Conservation (phyloP, 1,139 yeast genomes). For the Williopsis jadinii region DNA sequence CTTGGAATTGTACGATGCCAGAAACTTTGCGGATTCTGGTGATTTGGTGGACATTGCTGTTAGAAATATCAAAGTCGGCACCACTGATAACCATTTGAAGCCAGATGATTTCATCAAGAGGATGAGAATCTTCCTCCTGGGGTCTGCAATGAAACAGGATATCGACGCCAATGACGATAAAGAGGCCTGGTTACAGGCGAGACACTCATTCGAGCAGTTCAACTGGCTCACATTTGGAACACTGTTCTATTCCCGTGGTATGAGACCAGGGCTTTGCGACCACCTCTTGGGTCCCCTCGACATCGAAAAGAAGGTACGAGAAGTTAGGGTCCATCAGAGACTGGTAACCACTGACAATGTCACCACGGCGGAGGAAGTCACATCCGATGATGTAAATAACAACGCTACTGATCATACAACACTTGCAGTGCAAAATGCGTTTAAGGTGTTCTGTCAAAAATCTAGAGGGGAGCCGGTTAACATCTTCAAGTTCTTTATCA, state of each 20-base stretch:
- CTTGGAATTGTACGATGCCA: slow-evolving; percentile 39
- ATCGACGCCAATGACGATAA: slow-evolving; percentile 20
- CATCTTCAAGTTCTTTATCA: slow-evolving; percentile 58
- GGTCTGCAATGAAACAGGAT: slow-evolving; percentile 20
- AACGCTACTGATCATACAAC: slow-evolving; percentile 52
- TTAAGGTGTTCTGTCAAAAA: slow-evolving; percentile 29
- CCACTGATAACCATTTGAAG: slow-evolving; percentile 41
- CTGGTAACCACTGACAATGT: slow-evolving; percentile 32
- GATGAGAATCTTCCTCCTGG: slow-evolving; percentile 33
- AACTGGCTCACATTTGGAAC: slow-evolving; percentile 61
- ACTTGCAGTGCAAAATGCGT: slow-evolving; percentile 47
- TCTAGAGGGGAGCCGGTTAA: slow-evolving; percentile 38
- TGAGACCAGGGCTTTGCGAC: slow-evolving; percentile 44
- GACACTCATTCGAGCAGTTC: slow-evolving; percentile 27
- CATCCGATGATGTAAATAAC: slow-evolving; percentile 49
- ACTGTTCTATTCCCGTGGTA: slow-evolving; percentile 40
- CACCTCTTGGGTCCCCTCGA: slow-evolving; percentile 70
- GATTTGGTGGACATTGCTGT: slow-evolving; percentile 48
- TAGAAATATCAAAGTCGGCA: slow-evolving; percentile 49
- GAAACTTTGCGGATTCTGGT: slow-evolving; percentile 35
- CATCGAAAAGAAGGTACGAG: slow-evolving; percentile 46
- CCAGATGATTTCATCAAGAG: slow-evolving; percentile 39
- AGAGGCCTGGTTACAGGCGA: slow-evolving; percentile 21
- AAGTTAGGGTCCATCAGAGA: slow-evolving; percentile 12
- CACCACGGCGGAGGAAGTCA: slow-evolving; percentile 34